Conservation (phyloP, 2,329 filamentous ascomycete species). For the Hymenoscyphus salicellus region DNA sequence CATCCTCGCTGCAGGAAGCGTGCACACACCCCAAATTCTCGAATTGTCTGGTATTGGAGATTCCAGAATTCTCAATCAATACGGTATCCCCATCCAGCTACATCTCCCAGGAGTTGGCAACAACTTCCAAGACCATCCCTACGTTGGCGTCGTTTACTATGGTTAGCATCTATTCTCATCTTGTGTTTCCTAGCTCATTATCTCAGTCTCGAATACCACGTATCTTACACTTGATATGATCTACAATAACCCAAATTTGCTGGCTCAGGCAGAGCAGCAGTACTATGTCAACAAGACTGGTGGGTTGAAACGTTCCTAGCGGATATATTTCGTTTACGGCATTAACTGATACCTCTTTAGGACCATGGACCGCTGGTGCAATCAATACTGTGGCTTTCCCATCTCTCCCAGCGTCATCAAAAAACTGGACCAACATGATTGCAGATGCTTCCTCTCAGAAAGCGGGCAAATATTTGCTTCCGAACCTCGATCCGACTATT, state of each 20-base stretch:
- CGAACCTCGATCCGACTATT: slow-evolving; percentile 24
- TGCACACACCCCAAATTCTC: slow-evolving; percentile 47
- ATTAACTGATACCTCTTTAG: slow-evolving; percentile 12
- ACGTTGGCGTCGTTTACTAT: slow-evolving; percentile 28
- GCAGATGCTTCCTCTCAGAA: slow-evolving; percentile 21
- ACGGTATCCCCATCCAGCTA: slow-evolving; percentile 49
- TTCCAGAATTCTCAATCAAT: slow-evolving; percentile 37
- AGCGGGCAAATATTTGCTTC: slow-evolving; percentile 19
- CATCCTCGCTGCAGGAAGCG: slow-evolving; percentile 46
- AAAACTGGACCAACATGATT: slow-evolving; percentile 24
- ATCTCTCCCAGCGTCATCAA: slow-evolving; percentile 24
- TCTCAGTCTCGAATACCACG: slow-evolving; percentile 23
- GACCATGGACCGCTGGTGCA: slow-evolving; percentile 29
- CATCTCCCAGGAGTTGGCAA: slow-evolving; percentile 61
- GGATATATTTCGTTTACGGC: neutral
- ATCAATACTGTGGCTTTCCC: slow-evolving; percentile 33
- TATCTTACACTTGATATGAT: slow-evolving; percentile 26
- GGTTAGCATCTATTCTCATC: slow-evolving; percentile 15
- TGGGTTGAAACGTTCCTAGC: slow-evolving; percentile 2
- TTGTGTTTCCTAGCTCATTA: slow-evolving; percentile 12
- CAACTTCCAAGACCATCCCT: slow-evolving; percentile 55
- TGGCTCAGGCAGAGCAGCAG: slow-evolving; percentile 23
- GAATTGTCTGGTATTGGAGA: slow-evolving; percentile 46
- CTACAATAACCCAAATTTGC: slow-evolving; percentile 19
- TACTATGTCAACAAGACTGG: slow-evolving; percentile 31